Percentiles rank a stretch among this genome's conserved stretches.
These are phyloP conservation scores for Starmerella apicola DNA, from an alignment of 805 yeast genomes.

Conservation along the genomic window DNA sequence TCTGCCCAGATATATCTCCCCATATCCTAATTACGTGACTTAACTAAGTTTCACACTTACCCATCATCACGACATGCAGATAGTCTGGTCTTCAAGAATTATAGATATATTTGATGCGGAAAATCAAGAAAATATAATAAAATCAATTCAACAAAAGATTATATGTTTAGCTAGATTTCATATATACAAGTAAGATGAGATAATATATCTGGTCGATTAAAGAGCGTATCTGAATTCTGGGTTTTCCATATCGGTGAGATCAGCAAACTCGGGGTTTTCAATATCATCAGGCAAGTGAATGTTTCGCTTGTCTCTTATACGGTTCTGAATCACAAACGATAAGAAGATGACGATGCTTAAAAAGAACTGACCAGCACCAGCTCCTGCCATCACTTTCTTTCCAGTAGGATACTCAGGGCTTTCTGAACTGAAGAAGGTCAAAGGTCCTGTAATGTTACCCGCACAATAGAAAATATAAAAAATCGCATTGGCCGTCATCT, in stretches of 20 bases:
- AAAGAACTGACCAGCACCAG: conserved; percentile 23
- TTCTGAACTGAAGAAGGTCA: conserved; percentile 44
- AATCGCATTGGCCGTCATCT: conserved; percentile 35
- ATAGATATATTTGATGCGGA: too few relatives aligned
- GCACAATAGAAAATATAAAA: conserved; percentile 39
- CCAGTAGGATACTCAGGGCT: conserved; percentile 49
- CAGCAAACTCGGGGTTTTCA: conserved; percentile 30
- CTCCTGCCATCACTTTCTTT: conserved; percentile 45
- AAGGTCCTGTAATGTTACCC: conserved; percentile 48
- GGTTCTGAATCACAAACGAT: conserved; percentile 3
- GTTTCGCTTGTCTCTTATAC: conserved; percentile 9
- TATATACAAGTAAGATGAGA: too few relatives aligned
- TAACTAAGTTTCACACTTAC: too few relatives aligned
- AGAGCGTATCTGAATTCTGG: conserved; percentile 38
- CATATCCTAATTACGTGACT: too few relatives aligned
- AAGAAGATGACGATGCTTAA: neutral
- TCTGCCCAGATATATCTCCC: too few relatives aligned
- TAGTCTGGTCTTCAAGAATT: too few relatives aligned
- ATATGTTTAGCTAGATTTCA: too few relatives aligned
- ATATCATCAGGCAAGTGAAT: conserved; percentile 8
- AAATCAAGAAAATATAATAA: too few relatives aligned
- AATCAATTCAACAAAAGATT: too few relatives aligned
- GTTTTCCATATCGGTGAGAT: conserved; percentile 43
- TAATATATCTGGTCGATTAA: too few relatives aligned
- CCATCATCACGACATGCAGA: too few relatives aligned